Conservation (phyloP, 176 grass and related monocot genomes). For the Eleusine indica region DNA sequence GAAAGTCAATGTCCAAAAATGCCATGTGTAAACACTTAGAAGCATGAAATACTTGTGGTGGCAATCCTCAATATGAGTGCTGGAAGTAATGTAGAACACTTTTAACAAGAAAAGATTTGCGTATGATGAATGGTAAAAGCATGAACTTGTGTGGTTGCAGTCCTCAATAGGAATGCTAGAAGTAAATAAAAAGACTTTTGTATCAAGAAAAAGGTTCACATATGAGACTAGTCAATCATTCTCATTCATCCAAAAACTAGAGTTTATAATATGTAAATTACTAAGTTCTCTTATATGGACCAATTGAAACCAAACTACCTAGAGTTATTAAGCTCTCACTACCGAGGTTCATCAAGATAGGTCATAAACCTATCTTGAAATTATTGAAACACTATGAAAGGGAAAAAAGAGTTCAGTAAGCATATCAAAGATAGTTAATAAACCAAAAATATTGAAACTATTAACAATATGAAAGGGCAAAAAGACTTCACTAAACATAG, state of each 20-base stretch:
- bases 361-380: neutral
- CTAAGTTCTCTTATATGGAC: neutral
- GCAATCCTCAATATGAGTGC: neutral
- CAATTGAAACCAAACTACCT: neutral
- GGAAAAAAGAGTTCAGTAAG: neutral
- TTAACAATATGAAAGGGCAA: neutral
- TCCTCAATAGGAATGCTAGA: neutral
- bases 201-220: neutral
- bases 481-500: neutral
- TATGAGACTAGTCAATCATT: neutral
- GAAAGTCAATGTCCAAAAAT: neutral
- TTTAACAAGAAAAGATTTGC: slow-evolving; percentile 18
- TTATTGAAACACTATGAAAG: neutral
- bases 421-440: neutral
- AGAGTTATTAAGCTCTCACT: neutral
- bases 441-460: slow-evolving; percentile 1
- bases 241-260: slow-evolving; percentile 4
- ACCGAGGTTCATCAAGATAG: neutral
- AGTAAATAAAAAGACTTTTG: neutral
- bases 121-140: neutral
- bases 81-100: neutral
- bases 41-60: neutral
- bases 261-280: neutral
- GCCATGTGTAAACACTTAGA: neutral
- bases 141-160: neutral